Evolutionary conservation across 352 stramenopile species (phyloP).

Genomic region (Globisporangium nunn): DNA sequence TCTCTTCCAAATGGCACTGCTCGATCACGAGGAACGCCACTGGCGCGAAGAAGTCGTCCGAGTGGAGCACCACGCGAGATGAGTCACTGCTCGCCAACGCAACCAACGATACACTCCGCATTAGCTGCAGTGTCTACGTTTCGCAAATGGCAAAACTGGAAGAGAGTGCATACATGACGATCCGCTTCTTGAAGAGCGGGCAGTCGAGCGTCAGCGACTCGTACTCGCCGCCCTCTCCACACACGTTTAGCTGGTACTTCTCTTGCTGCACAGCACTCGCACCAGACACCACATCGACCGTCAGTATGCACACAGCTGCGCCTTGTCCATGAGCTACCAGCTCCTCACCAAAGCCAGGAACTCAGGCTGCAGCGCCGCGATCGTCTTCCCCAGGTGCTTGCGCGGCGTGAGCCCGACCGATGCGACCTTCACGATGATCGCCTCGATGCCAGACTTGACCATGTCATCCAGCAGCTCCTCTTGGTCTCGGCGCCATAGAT

Average conservation of each 20-base stretch:
- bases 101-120: not conserved
- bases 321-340: not conserved
- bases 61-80: slow-evolving; percentile 89
- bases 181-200: slow-evolving; percentile 91
- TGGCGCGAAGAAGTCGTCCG: slow-evolving; percentile 87
- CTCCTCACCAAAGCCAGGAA: slow-evolving; percentile 84
- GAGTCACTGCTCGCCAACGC: slow-evolving; percentile 52
- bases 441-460: slow-evolving; percentile 90
- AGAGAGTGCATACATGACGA: slow-evolving; percentile 63
- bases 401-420: slow-evolving; percentile 87
- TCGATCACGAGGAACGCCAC: slow-evolving; percentile 92
- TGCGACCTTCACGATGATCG: slow-evolving; percentile 96
- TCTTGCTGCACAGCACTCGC: slow-evolving; percentile 55
- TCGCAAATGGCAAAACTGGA: not conserved
- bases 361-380: slow-evolving; percentile 81
- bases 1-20: slow-evolving; percentile 86
- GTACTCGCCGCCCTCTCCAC: slow-evolving; percentile 99
- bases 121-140: not conserved
- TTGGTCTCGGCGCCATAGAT: slow-evolving; percentile 94
- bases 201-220: slow-evolving; percentile 98
- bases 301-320: not conserved
- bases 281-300: not conserved
- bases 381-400: slow-evolving; percentile 80
- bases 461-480: slow-evolving; percentile 92
- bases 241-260: slow-evolving; percentile 97